phyloP scores from a whole-genome alignment of 1,284 basidiomycete species.

The Cryptococcus floricola region DNA sequence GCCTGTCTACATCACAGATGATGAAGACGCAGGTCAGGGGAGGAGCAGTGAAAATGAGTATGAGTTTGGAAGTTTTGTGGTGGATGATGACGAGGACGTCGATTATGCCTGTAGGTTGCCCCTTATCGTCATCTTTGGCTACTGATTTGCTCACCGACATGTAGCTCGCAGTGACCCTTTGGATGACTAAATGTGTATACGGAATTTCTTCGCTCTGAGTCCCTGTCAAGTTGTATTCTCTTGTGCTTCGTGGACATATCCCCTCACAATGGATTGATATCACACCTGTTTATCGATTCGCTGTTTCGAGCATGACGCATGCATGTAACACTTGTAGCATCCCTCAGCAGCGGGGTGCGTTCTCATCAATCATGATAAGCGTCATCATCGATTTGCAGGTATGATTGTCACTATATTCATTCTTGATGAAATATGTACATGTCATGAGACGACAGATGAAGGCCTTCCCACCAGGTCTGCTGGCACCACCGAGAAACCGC shows the following conservation, averaged over 20 bases:
- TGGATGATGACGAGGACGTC: conserved; percentile 37
- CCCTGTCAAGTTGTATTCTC: too few species aligned
- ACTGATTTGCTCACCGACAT: background rate
- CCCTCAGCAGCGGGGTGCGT: too few species aligned
- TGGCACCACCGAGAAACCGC: conserved; percentile 1
- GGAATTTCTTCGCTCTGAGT: too few species aligned
- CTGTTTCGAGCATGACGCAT: too few species aligned
- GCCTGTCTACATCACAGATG: conserved; percentile 40
- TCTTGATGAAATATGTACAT: background rate
- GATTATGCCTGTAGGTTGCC: conserved; percentile 18
- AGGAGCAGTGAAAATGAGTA: conserved; percentile 39
- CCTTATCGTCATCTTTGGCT: background rate
- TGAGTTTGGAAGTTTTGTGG: conserved; percentile 43
- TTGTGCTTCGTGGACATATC: too few species aligned
- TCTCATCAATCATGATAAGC: too few species aligned
- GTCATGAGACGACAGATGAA: too few species aligned
- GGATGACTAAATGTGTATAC: background rate
- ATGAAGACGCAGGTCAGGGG: conserved; percentile 22
- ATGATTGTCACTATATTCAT: background rate
- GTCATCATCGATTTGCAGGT: too few species aligned
- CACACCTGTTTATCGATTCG: too few species aligned
- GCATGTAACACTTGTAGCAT: too few species aligned
- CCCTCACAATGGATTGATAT: too few species aligned
- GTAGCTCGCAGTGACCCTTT: background rate
- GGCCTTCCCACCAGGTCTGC: background rate